These are phyloP conservation scores for Microascus cirrosus DNA, from an alignment of 2,329 filamentous ascomycete species.

Conservation along the genomic window DNA sequence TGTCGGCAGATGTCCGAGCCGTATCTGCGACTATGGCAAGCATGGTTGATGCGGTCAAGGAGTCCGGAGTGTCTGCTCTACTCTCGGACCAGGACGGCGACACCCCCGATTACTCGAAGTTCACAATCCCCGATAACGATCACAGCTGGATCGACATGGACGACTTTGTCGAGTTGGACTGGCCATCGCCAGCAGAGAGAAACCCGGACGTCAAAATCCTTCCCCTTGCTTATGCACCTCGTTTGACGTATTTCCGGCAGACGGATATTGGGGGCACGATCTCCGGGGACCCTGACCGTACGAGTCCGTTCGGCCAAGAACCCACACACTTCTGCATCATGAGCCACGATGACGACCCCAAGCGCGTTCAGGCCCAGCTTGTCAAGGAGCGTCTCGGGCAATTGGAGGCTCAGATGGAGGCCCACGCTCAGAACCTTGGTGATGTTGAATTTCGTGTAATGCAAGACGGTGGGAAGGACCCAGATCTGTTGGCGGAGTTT, in stretches of 20 bases:
- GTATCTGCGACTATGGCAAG: constrained; percentile 83
- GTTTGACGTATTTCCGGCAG: constrained; percentile 93
- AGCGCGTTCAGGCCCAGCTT: constrained; percentile 75
- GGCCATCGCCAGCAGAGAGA: constrained; percentile 81
- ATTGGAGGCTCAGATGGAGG: constrained; percentile 65
- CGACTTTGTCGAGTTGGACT: constrained; percentile 95
- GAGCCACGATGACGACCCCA: constrained; percentile 80
- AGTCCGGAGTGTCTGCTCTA: neutral
- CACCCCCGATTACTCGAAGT: constrained; percentile 67
- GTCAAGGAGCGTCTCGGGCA: constrained; percentile 72
- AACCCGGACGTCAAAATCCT: constrained; percentile 92
- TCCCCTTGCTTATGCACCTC: constrained; percentile 83
- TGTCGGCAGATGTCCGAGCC: constrained; percentile 83
- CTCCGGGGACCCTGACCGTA: constrained; percentile 67
- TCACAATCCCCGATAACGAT: constrained; percentile 92
- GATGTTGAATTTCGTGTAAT: constrained; percentile 62
- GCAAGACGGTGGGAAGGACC: constrained; percentile 36
- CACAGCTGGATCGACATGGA: constrained; percentile 99
- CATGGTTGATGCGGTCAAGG: constrained; percentile 38
- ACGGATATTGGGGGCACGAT: constrained; percentile 81
- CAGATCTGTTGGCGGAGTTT: constrained; percentile 42
- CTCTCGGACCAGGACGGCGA: constrained; percentile 37
- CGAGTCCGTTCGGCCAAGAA: constrained; percentile 85
- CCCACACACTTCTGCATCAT: constrained; percentile 93
- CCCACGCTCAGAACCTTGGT: constrained; percentile 60